Percentiles rank a stretch among this genome's conserved stretches.
phyloP scores from a whole-genome alignment of 805 yeast genomes.

The Candida berthetii region DNA sequence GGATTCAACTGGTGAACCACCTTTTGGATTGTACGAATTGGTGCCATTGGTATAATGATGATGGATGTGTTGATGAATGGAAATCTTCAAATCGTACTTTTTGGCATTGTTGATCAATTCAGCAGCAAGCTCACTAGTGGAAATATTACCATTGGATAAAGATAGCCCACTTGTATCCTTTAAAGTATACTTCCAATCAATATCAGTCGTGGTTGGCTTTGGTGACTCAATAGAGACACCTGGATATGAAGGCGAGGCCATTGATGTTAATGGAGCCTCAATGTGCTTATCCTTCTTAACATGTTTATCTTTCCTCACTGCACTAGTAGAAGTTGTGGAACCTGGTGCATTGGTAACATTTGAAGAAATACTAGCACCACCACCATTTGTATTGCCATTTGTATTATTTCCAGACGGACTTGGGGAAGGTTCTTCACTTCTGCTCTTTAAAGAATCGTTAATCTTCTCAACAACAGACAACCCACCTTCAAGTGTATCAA shows the following conservation, averaged over 20 bases:
- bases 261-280: neutral
- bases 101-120: conserved; percentile 56
- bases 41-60: conserved; percentile 50
- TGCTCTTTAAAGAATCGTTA: conserved; percentile 13
- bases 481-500: conserved; percentile 42
- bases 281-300: too few species aligned
- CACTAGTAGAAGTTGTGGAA: too few species aligned
- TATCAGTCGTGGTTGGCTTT: conserved; percentile 23
- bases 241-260: conserved; percentile 2
- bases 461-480: conserved; percentile 20
- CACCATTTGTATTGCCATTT: too few species aligned
- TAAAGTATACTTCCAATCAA: conserved; percentile 62
- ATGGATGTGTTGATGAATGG: conserved; percentile 83
- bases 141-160: conserved; percentile 44
- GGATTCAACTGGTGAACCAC: conserved; percentile 17
- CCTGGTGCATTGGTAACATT: too few species aligned
- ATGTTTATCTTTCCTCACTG: too few species aligned
- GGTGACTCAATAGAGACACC: conserved; percentile 7
- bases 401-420: neutral
- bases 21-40: conserved; percentile 4
- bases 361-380: too few species aligned
- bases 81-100: conserved; percentile 47
- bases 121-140: conserved; percentile 47
- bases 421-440: neutral
- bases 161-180: conserved; percentile 39